Conservation (phyloP, 2,329 filamentous ascomycete genomes). For the Hypoxylon sp. region DNA sequence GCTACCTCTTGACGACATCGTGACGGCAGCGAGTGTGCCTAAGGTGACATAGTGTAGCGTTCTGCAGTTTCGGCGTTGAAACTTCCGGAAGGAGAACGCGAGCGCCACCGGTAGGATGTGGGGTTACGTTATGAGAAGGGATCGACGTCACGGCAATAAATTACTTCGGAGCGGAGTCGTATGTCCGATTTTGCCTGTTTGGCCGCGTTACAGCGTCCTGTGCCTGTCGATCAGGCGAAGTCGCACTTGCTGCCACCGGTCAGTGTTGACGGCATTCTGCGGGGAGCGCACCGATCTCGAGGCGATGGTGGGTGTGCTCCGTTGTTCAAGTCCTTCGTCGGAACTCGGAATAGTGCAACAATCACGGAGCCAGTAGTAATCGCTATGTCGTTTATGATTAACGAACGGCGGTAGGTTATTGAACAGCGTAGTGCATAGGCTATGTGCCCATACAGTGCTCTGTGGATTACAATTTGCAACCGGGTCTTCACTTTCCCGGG, state of each 20-base stretch:
- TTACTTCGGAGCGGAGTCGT: slow-evolving; percentile 13
- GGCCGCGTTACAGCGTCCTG: slow-evolving; percentile 8
- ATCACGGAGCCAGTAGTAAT: background rate
- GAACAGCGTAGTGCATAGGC: background rate
- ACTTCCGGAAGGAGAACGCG: slow-evolving; percentile 10
- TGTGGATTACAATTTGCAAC: background rate
- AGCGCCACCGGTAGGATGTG: slow-evolving; percentile 6
- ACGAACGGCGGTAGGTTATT: background rate
- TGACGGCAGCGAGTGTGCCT: background rate
- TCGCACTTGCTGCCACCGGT: slow-evolving; percentile 14
- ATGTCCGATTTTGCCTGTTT: slow-evolving; percentile 25
- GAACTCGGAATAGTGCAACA: slow-evolving; percentile 1
- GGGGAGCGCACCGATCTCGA: slow-evolving; percentile 18
- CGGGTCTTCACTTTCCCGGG: background rate
- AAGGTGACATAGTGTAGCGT: slow-evolving; percentile 2
- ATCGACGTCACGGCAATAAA: slow-evolving; percentile 14
- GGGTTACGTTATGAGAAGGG: background rate
- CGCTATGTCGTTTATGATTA: background rate
- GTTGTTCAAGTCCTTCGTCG: slow-evolving; percentile 3
- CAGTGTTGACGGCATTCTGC: slow-evolving; percentile 13
- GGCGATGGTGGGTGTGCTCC: slow-evolving; percentile 13
- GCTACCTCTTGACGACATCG: background rate
- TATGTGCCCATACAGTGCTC: no score
- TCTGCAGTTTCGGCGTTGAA: background rate
- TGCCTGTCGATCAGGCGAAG: slow-evolving; percentile 30